Conservation (phyloP, 2,329 filamentous ascomycete genomes). For the Colletotrichum liriopes region DNA sequence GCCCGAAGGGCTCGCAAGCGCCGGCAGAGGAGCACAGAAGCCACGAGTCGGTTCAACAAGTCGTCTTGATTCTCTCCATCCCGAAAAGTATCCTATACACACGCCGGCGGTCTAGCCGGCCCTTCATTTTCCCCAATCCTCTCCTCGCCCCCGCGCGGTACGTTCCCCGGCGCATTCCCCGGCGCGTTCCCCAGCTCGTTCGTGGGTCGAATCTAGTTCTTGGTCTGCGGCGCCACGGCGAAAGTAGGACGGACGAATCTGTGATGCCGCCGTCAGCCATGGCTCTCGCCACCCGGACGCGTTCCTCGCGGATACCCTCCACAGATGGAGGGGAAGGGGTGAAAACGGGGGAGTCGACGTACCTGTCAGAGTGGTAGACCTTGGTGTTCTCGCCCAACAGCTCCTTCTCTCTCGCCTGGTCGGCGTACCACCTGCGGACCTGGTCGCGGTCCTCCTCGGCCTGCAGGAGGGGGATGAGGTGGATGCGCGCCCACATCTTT, state of each 20-base stretch:
- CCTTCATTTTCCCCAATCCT: neutral
- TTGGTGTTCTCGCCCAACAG: slow-evolving; percentile 86
- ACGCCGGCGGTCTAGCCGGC: slow-evolving; percentile 22
- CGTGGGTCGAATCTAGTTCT: slow-evolving; percentile 60
- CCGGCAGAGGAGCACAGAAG: no score
- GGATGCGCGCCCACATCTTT: slow-evolving; percentile 98
- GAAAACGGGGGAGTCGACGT: slow-evolving; percentile 54
- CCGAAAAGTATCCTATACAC: slow-evolving; percentile 28
- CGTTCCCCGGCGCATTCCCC: neutral
- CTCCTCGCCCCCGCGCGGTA: neutral
- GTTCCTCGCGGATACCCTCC: neutral
- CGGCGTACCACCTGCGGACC: slow-evolving; percentile 87
- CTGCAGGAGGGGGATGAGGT: slow-evolving; percentile 93
- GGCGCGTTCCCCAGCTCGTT: no score
- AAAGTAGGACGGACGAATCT: slow-evolving; percentile 89
- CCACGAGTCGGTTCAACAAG: slow-evolving; percentile 5
- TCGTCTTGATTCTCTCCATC: slow-evolving; percentile 18
- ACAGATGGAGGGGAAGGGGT: fast-evolving
- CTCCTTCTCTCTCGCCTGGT: slow-evolving; percentile 91
- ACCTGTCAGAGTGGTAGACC: slow-evolving; percentile 93
- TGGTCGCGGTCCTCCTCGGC: slow-evolving; percentile 98
- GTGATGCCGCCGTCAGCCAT: slow-evolving; percentile 19
- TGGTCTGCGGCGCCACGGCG: slow-evolving; percentile 77
- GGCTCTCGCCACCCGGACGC: neutral
- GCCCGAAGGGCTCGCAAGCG: no score